Evolutionary conservation across 805 yeast species (phyloP).

Genomic region (Yarrowia sp.): DNA sequence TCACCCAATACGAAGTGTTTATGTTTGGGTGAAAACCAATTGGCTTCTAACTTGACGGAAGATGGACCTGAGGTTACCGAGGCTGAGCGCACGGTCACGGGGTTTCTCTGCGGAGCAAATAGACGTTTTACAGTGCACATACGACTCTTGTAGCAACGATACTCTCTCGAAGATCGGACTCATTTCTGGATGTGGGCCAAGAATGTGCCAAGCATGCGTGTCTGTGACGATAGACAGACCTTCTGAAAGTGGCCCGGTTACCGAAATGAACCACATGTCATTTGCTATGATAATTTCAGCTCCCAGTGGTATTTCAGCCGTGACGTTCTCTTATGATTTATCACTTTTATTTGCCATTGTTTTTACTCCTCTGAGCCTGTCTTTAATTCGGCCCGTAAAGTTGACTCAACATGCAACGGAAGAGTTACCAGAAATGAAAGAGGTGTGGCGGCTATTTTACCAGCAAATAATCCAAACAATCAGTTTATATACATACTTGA

Average conservation of each 20-base stretch:
- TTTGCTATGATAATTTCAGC: neutral
- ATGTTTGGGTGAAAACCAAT: constrained; percentile 13
- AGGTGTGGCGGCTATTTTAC: neutral
- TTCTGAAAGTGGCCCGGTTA: neutral
- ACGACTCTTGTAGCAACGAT: neutral
- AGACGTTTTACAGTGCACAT: no score
- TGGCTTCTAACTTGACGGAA: neutral
- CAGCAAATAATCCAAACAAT: neutral
- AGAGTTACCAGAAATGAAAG: no score
- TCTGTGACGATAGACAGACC: neutral
- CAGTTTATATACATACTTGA: no score
- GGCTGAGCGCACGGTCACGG: no score
- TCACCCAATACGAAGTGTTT: neutral
- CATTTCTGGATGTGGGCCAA: constrained; percentile 8
- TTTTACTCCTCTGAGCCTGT: no score
- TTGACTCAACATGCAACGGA: no score
- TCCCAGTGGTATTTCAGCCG: neutral
- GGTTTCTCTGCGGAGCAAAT: no score
- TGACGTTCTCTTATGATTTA: neutral
- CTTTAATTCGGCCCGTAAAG: no score
- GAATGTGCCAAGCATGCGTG: constrained; percentile 27
- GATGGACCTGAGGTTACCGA: no score
- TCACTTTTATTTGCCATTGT: no score
- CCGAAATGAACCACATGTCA: neutral
- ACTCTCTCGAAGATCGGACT: neutral